Evolutionary conservation across 768 basidiomycete species (phyloP), one percentile per base, ranked within the genome.

Genomic region (Mycena latifolia): DNA sequence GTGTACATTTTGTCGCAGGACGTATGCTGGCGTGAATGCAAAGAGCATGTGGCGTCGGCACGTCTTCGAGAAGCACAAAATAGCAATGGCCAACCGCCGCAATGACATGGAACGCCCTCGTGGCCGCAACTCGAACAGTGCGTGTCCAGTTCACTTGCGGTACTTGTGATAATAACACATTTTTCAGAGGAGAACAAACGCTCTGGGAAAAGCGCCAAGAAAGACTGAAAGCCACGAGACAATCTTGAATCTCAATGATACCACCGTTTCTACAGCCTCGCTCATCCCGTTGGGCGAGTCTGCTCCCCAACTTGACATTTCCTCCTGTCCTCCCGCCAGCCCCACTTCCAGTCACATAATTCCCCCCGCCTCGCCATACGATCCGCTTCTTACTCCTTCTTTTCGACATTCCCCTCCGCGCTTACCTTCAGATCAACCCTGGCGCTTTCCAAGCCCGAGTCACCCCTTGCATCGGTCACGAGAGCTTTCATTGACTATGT

Each of bases 41-140:
- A 94, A 94, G 78, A 94, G 92, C 73, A 95, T 95, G 93, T 95
- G 93, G 93, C 81, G 93, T 64, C 84, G 93, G 51, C 93, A 95
- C 76, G 93, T 95, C 31, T 93, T 91, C 67, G 93, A 95, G 78
- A 94, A 94, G 74, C 93, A 95, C 76, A 94, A 93, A 77, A 92
- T 95, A 72, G 92, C 93, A 41, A 94, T 95, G 93, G 85, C 92
- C 39, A 95, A 95, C 72, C 85, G 93, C 33, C 88, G 93, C 57
- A 93, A 93, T 68, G 88, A 84, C 54, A 81, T 81, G 53, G 90
- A 92, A 53, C 84, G 87, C 52, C 85, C 84, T 64, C 85, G 92
- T 35, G 87, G 89, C 33, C 86, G 92, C 45, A 82, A 84, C 20
- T 83, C 88, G 51, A 88, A 86, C 67, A 91, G 92, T 92, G 78